Base-by-base conservation (phyloP, 2,329 filamentous ascomycete species). In the Rhinocladiella mackenziei region DNA sequence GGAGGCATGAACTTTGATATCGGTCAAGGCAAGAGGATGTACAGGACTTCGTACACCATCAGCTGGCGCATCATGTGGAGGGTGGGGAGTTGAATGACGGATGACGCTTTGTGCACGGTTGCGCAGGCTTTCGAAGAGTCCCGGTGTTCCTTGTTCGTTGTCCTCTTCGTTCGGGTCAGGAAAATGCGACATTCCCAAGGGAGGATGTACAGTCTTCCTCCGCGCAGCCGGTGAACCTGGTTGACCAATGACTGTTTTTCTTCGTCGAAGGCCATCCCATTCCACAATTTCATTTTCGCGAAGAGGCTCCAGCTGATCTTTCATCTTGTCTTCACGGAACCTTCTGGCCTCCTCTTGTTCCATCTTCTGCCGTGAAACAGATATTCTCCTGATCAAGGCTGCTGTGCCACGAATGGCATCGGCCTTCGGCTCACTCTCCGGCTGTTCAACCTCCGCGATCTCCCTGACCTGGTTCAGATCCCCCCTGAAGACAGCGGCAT, bases 401-500 rank as follows among this genome's bases (percentile, higher is more conserved):
- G 87, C 89, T 11, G 91, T 74, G 49, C 91, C 92, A 55, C 92
- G 86, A 59, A 98, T 94, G 7, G 92, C 89, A 64, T 98, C 92
- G 10, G 92, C 92, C 62, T 95, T 94, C 40, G 92, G 92, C 59
- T 98, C 92, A 10, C 85, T 84, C 65, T 98, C 92, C n/a, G 89
- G 85, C 62, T 97, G 89, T 62, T 94, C 88, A 60, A 95, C 88
- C 59, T 96, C 87, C 34, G 87, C 91, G 51, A 97, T 92, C 20
- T 91, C 94, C 22, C 92, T 86, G 41, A 97, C 86, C 72, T 98
- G 91, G 59, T 97, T 86, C 39, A 98, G 76, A 60, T 97, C 89
- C 32, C 91, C 92, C 43, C 82, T 81, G 72, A 98, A 95, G 28
- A 98, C 82, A 22, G 89, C 89, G 0, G 88, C 76, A 62, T 97